Percentiles rank a stretch among this genome's conserved stretches.
phyloP scores from a whole-genome alignment of 495 filamentous ascomycete species.

The Podospora tetraspora region DNA sequence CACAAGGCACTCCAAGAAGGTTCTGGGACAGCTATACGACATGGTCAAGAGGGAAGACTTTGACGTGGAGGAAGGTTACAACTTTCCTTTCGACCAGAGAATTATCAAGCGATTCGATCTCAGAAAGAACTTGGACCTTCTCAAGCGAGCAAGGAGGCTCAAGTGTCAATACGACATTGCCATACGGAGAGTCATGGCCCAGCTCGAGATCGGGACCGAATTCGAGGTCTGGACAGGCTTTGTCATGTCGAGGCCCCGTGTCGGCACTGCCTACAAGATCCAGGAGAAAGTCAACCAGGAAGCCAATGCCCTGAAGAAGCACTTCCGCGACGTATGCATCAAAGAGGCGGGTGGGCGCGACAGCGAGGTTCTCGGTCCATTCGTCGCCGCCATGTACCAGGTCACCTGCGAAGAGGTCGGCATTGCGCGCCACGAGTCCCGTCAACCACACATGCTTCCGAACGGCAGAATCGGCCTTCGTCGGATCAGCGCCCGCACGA shows the following conservation, averaged over 20 bases:
- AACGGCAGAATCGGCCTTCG: slow-evolving; percentile 32
- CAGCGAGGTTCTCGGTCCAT: slow-evolving; percentile 55
- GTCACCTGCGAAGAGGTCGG: slow-evolving; percentile 68
- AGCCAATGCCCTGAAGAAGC: slow-evolving; percentile 56
- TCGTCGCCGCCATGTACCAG: slow-evolving; percentile 81
- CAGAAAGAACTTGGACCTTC: slow-evolving; percentile 35
- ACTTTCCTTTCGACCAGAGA: slow-evolving; percentile 67
- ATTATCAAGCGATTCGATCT: slow-evolving; percentile 62
- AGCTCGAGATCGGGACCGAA: slow-evolving; percentile 80
- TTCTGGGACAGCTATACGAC: slow-evolving; percentile 84
- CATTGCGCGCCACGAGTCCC: slow-evolving; percentile 44
- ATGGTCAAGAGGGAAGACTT: slow-evolving; percentile 42
- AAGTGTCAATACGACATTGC: slow-evolving; percentile 75
- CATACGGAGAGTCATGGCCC: slow-evolving; percentile 75
- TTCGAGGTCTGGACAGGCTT: slow-evolving; percentile 90
- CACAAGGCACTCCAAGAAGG: slow-evolving; percentile 61
- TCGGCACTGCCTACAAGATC: slow-evolving; percentile 72
- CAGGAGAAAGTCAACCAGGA: slow-evolving; percentile 73
- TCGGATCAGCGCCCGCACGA: slow-evolving; percentile 39
- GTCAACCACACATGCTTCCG: slow-evolving; percentile 33
- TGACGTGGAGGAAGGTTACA: slow-evolving; percentile 66
- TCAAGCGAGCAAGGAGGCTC: slow-evolving; percentile 56
- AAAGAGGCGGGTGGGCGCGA: slow-evolving; percentile 57
- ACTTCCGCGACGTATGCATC: slow-evolving; percentile 59
- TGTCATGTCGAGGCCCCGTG: slow-evolving; percentile 62